Evolutionary conservation across 2,329 filamentous ascomycete genomes (phyloP).

Genomic region (Diplodia corticola): DNA sequence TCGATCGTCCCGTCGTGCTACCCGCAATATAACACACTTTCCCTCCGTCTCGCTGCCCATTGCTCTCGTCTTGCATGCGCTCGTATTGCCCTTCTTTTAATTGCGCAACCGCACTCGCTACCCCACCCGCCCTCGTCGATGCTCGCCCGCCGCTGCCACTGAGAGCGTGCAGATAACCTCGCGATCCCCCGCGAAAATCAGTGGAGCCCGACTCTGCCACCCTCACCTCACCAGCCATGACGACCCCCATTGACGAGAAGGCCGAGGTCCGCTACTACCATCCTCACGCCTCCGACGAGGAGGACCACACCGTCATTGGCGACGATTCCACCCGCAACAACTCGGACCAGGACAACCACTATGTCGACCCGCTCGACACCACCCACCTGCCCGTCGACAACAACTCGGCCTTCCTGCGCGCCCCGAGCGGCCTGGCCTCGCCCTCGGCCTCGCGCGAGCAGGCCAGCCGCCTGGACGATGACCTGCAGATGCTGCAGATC

Average conservation of each 20-base stretch:
- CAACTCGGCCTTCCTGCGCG: slow-evolving; percentile 47
- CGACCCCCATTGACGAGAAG: slow-evolving; percentile 40
- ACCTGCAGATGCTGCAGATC: slow-evolving; percentile 64
- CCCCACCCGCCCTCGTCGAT: background rate
- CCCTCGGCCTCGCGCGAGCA: slow-evolving; percentile 61
- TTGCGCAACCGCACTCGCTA: slow-evolving; percentile 6
- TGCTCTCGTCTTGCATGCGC: background rate
- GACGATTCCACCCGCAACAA: slow-evolving; percentile 37
- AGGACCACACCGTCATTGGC: slow-evolving; percentile 37
- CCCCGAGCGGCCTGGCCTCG: slow-evolving; percentile 42
- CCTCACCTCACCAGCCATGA: slow-evolving; percentile 31
- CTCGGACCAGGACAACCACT: slow-evolving; percentile 24
- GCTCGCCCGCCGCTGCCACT: background rate
- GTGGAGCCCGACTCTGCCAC: background rate
- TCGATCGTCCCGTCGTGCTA: slow-evolving; percentile 20
- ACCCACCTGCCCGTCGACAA: slow-evolving; percentile 27
- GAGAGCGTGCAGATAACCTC: slow-evolving; percentile 10
- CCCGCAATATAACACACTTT: slow-evolving; percentile 20
- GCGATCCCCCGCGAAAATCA: slow-evolving; percentile 22
- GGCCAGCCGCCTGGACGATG: slow-evolving; percentile 63
- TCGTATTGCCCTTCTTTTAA: background rate
- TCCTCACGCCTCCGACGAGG: slow-evolving; percentile 37
- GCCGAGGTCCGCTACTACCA: slow-evolving; percentile 40
- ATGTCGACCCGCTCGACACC: slow-evolving; percentile 2
- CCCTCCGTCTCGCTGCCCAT: background rate